Evolutionary conservation across 805 yeast species (phyloP).

Genomic region (Grigorovia humatica): DNA sequence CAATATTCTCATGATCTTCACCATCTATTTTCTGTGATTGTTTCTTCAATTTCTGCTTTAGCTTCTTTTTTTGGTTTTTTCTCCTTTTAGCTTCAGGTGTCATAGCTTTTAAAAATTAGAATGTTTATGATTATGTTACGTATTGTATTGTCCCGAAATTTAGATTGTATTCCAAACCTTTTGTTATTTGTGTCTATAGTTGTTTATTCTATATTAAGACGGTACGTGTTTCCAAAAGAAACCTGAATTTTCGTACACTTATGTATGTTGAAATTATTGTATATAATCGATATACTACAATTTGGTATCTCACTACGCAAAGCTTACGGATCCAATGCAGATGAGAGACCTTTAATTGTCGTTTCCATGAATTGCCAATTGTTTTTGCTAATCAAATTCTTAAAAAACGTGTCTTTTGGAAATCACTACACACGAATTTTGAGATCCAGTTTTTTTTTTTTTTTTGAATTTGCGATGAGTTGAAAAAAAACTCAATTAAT

Average conservation of each 20-base stretch:
- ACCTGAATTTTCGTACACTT: too few relatives aligned
- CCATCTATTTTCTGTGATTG: conserved; percentile 7
- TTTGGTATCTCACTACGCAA: too few relatives aligned
- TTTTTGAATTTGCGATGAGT: not conserved
- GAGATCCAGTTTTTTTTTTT: not conserved
- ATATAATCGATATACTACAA: too few relatives aligned
- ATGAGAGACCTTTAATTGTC: not conserved
- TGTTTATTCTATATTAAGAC: not conserved
- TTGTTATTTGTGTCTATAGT: not conserved
- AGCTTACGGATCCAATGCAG: too few relatives aligned
- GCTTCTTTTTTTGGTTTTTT: conserved; percentile 28
- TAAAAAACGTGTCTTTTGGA: not conserved
- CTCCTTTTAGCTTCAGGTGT: conserved; percentile 27
- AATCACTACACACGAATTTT: not conserved
- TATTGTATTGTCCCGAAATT: too few relatives aligned
- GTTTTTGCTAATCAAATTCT: not conserved
- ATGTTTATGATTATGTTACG: too few relatives aligned
- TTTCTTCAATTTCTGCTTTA: conserved; percentile 25
- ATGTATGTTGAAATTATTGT: too few relatives aligned
- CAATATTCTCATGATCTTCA: not conserved
- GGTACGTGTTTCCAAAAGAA: not conserved
- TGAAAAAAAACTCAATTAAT: too few relatives aligned
- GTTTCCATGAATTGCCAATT: not conserved
- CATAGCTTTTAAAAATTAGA: conserved; percentile 8
- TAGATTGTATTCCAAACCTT: too few relatives aligned